These are phyloP conservation scores for Hemileccinum rubropunctum DNA, from an alignment of 768 basidiomycete species.

Conservation along the genomic window DNA sequence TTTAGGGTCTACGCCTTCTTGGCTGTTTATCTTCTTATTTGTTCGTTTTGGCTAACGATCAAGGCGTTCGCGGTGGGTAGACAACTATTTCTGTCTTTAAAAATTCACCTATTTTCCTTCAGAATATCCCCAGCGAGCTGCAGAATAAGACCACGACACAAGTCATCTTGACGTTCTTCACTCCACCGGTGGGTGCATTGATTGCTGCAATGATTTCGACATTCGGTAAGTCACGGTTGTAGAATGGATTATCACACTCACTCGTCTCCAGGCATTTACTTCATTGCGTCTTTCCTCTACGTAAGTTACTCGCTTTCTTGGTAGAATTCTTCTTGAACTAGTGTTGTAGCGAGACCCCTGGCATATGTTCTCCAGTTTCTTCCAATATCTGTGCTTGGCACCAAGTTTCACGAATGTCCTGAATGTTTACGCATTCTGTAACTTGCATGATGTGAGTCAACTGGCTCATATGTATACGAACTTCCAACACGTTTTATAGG, in stretches of 20 bases:
- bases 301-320: constrained; percentile 43
- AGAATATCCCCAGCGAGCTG: constrained; percentile 56
- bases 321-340: constrained; percentile 4
- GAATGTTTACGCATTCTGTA: constrained; percentile 97
- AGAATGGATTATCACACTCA: constrained; percentile 7
- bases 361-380: constrained; percentile 96
- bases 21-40: constrained; percentile 79
- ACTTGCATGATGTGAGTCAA: constrained; percentile 76
- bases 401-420: constrained; percentile 93
- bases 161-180: constrained; percentile 62
- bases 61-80: constrained; percentile 68
- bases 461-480: background rate
- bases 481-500: constrained; percentile 37
- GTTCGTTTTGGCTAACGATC: constrained; percentile 82
- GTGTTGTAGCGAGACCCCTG: constrained; percentile 83
- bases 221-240: constrained; percentile 52
- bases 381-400: constrained; percentile 87
- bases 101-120: constrained; percentile 1
- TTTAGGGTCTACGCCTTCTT: constrained; percentile 82
- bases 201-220: constrained; percentile 88
- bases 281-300: constrained; percentile 81
- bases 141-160: constrained; percentile 45
- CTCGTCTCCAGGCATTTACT: constrained; percentile 60
- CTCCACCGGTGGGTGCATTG: constrained; percentile 73
- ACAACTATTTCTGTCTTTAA: background rate